Conservation (phyloP, 148 eudicot species). For the Cornus florida region DNA sequence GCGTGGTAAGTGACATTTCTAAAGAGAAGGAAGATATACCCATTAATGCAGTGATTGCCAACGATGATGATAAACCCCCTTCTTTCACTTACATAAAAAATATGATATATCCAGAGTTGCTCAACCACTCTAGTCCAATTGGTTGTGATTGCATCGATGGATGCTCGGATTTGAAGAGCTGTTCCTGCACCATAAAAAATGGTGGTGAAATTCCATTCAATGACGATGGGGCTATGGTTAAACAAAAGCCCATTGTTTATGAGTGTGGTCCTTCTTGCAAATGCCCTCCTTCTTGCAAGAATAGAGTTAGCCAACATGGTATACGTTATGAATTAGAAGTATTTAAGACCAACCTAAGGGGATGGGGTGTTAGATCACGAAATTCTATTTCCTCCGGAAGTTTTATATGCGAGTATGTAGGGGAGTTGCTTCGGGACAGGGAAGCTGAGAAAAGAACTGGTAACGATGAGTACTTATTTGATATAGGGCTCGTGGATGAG, state of each 20-base stretch:
- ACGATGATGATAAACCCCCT: constrained; percentile 23
- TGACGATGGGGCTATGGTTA: constrained; percentile 18
- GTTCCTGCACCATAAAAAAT: constrained; percentile 32
- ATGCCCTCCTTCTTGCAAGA: constrained; percentile 27
- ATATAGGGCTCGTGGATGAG: constrained; percentile 10
- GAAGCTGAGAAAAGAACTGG: constrained; percentile 31
- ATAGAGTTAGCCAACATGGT: constrained; percentile 31
- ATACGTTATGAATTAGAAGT: constrained; percentile 14
- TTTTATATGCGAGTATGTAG: constrained; percentile 43
- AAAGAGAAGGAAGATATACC: constrained; percentile 32
- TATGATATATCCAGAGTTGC: constrained; percentile 28
- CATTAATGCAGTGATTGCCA: constrained; percentile 20
- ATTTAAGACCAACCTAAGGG: constrained; percentile 25
- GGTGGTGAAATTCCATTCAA: constrained; percentile 33
- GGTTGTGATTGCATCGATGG: constrained; percentile 40
- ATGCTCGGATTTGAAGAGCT: constrained; percentile 25
- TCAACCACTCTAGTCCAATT: not conserved
- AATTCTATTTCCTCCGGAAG: constrained; percentile 33
- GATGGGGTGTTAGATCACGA: constrained; percentile 44
- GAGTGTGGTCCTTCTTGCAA: constrained; percentile 47
- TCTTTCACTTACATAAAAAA: constrained; percentile 21
- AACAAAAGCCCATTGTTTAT: constrained; percentile 18
- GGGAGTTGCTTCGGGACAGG: constrained; percentile 28
- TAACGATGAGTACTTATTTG: constrained; percentile 36
- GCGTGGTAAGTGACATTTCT: constrained; percentile 24